Conservation (phyloP, 176 grass and related monocot species). For the Cocos nucifera region DNA sequence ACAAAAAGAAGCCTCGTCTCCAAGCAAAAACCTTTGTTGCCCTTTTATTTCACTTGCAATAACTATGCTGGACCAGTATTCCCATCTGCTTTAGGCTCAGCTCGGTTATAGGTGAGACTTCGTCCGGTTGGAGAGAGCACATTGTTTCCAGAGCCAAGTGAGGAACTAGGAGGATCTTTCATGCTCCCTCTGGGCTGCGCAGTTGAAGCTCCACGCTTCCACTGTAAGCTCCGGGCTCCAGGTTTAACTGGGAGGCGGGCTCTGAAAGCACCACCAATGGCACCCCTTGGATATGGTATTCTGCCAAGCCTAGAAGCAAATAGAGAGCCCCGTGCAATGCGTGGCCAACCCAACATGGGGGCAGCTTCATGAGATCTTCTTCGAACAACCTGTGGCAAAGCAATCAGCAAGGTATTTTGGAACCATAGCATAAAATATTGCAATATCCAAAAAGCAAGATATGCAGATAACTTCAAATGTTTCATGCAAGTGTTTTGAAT, state of each 20-base stretch:
- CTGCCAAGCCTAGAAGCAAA: constrained; percentile 48
- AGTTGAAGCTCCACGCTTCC: constrained; percentile 62
- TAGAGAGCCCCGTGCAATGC: constrained; percentile 37
- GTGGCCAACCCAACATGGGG: constrained; percentile 63
- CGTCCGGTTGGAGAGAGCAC: constrained; percentile 8
- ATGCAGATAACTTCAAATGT: too few species aligned
- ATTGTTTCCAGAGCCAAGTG: constrained; percentile 5
- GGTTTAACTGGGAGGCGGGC: constrained; percentile 49
- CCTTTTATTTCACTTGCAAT: not conserved
- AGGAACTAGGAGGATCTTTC: not conserved
- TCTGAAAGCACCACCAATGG: constrained; percentile 35
- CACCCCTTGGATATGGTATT: constrained; percentile 50
- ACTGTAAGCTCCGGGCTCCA: constrained; percentile 89
- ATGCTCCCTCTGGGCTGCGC: constrained; percentile 23
- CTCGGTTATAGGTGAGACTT: constrained; percentile 18
- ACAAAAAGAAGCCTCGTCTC: too few species aligned
- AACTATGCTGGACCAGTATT: constrained; percentile 1
- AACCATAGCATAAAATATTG: too few species aligned
- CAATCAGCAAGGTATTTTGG: not conserved
- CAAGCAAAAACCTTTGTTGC: too few species aligned
- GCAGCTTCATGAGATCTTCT: constrained; percentile 82
- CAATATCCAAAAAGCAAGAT: too few species aligned
- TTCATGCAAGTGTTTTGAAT: too few species aligned
- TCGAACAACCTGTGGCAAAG: constrained; percentile 47
- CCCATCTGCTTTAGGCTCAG: constrained; percentile 7